These are phyloP conservation scores for Skeletonema tropicum DNA, from an alignment of 108 stramenopile species.

Conservation along the genomic window DNA sequence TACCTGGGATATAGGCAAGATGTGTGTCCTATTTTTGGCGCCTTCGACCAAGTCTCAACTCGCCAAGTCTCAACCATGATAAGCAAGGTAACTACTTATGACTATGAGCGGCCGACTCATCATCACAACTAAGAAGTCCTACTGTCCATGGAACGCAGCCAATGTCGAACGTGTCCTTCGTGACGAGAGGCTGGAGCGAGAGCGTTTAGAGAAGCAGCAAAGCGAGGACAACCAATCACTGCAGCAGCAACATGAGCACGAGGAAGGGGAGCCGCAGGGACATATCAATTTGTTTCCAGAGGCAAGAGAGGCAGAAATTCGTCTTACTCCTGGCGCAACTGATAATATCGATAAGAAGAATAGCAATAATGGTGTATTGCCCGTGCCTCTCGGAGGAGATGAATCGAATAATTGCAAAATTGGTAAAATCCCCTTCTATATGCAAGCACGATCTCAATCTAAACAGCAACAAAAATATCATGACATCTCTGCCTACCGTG, in stretches of 20 bases:
- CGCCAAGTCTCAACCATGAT: too few relatives aligned
- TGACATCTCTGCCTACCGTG: neutral
- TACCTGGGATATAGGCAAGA: too few relatives aligned
- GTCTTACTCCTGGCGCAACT: neutral
- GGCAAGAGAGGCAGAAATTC: conserved; percentile 29
- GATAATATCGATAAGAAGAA: neutral
- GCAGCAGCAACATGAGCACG: too few relatives aligned
- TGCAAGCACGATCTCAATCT: conserved; percentile 6
- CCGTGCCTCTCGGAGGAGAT: conserved; percentile 30
- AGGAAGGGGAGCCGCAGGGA: neutral
- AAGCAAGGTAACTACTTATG: too few relatives aligned
- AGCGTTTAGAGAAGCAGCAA: conserved; percentile 50
- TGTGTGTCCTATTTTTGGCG: too few relatives aligned
- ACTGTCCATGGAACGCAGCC: conserved; percentile 91
- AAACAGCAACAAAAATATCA: neutral
- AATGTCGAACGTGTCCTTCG: conserved; percentile 87
- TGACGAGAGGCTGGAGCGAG: conserved; percentile 71
- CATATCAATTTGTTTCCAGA: conserved; percentile 50
- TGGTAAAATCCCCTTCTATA: conserved; percentile 39
- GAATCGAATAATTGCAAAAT: conserved; percentile 24
- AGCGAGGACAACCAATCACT: conserved; percentile 5
- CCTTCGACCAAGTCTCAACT: too few relatives aligned
- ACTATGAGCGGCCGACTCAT: conserved; percentile 89
- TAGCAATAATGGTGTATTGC: neutral
- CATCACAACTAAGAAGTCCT: conserved; percentile 87